Evolutionary conservation across 148 eudicot genomes (phyloP).

Genomic region (Gaultheria prostrata): DNA sequence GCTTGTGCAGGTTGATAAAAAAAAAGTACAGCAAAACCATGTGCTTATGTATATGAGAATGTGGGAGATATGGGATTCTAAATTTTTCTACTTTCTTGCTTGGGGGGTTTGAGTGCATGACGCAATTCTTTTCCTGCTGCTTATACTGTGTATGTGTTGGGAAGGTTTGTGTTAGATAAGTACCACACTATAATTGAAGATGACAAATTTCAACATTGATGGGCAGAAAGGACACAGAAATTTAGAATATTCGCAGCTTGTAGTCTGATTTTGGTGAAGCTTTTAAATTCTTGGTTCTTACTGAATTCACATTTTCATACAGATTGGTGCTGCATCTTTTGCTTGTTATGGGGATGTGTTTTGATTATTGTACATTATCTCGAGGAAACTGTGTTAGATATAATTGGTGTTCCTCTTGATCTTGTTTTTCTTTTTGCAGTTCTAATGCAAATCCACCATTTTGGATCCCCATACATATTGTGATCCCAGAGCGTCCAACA

Average conservation of each 20-base stretch:
- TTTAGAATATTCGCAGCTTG: neutral
- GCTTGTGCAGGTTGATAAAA: neutral
- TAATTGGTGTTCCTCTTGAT: slow-evolving; percentile 9
- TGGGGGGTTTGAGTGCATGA: neutral
- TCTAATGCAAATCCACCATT: slow-evolving; percentile 93
- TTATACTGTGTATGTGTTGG: neutral
- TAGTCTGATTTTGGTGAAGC: neutral
- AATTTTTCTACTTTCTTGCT: neutral
- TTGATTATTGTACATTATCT: neutral
- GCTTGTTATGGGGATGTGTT: neutral
- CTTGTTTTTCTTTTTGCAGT: slow-evolving; percentile 45
- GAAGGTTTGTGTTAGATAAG: too few relatives aligned
- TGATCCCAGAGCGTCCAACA: slow-evolving; percentile 97
- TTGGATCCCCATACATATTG: slow-evolving; percentile 97
- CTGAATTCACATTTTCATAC: neutral
- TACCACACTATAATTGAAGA: neutral
- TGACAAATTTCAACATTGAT: neutral
- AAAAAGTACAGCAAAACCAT: neutral
- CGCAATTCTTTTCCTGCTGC: neutral
- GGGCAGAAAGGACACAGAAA: neutral
- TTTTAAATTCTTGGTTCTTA: slow-evolving; percentile 4
- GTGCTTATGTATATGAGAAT: neutral
- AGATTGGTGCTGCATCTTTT: neutral
- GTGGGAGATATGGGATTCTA: neutral
- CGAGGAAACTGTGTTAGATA: too few relatives aligned